Evolutionary conservation across 2,329 filamentous ascomycete genomes (phyloP), one percentile per base, ranked within the genome.

Genomic region (Leptosphaerulina australis): DNA sequence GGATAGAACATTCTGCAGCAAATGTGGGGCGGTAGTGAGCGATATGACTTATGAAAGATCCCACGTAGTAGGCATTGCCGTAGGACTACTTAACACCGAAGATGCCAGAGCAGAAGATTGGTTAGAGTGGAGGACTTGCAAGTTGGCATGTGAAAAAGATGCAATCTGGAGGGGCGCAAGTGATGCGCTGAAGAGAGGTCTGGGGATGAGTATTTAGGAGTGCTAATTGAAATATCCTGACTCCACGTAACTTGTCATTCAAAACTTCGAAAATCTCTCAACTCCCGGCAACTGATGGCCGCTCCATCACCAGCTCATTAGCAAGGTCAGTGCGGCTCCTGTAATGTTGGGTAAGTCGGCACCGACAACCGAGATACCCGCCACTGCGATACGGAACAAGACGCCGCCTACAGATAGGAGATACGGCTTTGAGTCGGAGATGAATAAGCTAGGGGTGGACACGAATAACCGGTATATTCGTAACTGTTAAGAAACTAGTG

Each of bases 11-110:
- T 88, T 88, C 62, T 90, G 86, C 63, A 68, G 70, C 1, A 62
- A 45, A 0, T 90, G 87, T 62, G 86, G 86, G 1, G 85, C 87
- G 0, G 84, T 80, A 0, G 77, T 85, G 3, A 88, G 88, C 60
- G 88, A 83, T 81, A 79, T 82, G 59, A 79, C 79, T 44, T 70
- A 76, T 3, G 73, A 74, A 52, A 74, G 84, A 29, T 20, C 38
- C 5, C 31, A 50, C n/a, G 20, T 55, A 1, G 33, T 50, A 1
- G 51, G 44, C 68, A 79, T 89, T 7, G 87, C 84, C 53, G 79
- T 81, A 7, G 86, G 86, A 77, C 78, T 68, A 79, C 88, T 15
- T 22, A 44, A 84, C 0, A 50, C 64, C 0, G 77, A 79, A 3
- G 45, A 84, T 0, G 78, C 79, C 0, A 76, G 81, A 53, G 83